These are phyloP conservation scores for Stagonosporopsis vannaccii DNA, from an alignment of 2,329 filamentous ascomycete genomes.

Conservation along the genomic window DNA sequence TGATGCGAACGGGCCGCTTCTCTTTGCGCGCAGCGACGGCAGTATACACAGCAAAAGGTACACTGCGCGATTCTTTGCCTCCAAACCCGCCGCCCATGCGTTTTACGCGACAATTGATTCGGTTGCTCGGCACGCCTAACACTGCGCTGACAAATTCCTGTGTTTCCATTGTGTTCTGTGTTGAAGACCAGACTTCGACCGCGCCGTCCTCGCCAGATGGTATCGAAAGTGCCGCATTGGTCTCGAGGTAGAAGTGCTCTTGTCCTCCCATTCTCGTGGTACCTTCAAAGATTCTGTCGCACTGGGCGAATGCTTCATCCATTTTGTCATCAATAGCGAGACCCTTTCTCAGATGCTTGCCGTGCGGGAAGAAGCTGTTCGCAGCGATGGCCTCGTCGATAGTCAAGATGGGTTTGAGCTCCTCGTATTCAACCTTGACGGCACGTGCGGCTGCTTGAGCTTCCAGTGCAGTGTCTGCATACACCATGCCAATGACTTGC, in stretches of 20 bases:
- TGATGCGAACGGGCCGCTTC: constrained; percentile 82
- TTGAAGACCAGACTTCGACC: constrained; percentile 77
- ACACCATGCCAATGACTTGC: constrained; percentile 87
- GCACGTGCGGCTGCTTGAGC: constrained; percentile 82
- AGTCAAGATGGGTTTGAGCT: constrained; percentile 82
- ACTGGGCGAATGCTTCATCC: constrained; percentile 75
- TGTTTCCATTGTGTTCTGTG: constrained; percentile 51
- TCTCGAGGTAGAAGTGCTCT: constrained; percentile 97
- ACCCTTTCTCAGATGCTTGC: constrained; percentile 80
- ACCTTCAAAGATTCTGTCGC: constrained; percentile 84
- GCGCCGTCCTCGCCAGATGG: constrained; percentile 91
- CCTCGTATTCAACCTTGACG: constrained; percentile 88
- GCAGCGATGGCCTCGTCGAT: constrained; percentile 94
- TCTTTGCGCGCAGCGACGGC: constrained; percentile 87
- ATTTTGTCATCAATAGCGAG: constrained; percentile 58
- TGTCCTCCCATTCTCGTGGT: constrained; percentile 88
- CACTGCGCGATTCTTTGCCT: constrained; percentile 87
- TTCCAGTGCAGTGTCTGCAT: constrained; percentile 77
- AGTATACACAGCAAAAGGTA: constrained; percentile 81
- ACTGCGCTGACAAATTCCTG: constrained; percentile 78
- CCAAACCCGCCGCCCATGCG: constrained; percentile 92
- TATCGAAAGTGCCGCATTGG: constrained; percentile 81
- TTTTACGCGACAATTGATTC: constrained; percentile 88
- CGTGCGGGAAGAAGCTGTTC: constrained; percentile 84
- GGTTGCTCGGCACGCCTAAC: constrained; percentile 82